Percentiles rank a stretch among this genome's conserved stretches.
Evolutionary conservation across 371 early-diverging fungal species (phyloP).

Genomic region (Parasitella parasitica): DNA sequence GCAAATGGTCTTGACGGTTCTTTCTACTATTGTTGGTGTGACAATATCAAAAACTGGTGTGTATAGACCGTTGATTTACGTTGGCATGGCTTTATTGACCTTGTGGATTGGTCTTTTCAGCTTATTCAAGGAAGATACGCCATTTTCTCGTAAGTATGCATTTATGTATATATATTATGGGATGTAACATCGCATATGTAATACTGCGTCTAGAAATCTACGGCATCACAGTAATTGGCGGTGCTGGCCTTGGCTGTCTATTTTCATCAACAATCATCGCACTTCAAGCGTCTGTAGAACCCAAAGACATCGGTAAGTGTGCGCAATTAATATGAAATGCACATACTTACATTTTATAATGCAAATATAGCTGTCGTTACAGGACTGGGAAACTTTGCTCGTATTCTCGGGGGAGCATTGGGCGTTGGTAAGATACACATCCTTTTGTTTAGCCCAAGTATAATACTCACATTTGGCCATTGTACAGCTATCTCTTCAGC

Average conservation of each 20-base stretch:
- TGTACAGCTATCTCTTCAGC: conserved; percentile 38
- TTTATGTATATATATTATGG: too few species aligned
- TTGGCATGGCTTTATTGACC: conserved; percentile 43
- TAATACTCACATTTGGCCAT: background rate
- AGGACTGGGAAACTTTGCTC: conserved; percentile 44
- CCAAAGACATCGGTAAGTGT: conserved; percentile 28
- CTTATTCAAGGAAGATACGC: conserved; percentile 27
- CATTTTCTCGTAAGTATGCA: conserved; percentile 26
- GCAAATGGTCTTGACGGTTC: conserved; percentile 42
- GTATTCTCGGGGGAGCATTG: conserved; percentile 50
- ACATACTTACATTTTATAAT: background rate
- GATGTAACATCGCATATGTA: background rate
- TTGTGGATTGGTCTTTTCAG: conserved; percentile 34
- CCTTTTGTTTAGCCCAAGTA: background rate
- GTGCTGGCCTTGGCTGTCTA: conserved; percentile 28
- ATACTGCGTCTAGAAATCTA: conserved; percentile 23
- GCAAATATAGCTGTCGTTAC: conserved; percentile 43
- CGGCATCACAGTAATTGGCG: conserved; percentile 41
- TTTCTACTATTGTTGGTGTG: conserved; percentile 39
- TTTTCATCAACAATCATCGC: conserved; percentile 48
- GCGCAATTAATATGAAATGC: background rate
- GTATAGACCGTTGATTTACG: conserved; percentile 48
- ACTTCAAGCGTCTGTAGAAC: conserved; percentile 43
- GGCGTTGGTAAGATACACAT: conserved; percentile 17
- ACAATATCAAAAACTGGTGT: conserved; percentile 48